Base-by-base conservation (phyloP, 495 filamentous ascomycete genomes). In the Mytilinidion resinicola region DNA sequence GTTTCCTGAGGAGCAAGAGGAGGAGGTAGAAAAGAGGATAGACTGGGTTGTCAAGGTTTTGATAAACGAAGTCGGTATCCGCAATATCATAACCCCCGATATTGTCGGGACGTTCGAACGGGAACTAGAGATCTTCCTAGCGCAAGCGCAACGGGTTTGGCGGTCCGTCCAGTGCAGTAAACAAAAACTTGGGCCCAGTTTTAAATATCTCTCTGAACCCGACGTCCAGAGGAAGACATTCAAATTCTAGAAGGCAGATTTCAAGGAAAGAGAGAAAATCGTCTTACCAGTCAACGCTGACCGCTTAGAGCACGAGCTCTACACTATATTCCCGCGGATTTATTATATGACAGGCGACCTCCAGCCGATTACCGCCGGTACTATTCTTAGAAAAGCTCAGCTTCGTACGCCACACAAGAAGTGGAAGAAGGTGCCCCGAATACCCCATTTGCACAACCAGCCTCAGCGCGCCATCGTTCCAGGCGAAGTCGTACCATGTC, bases 1-100 rank as follows among this genome's bases (percentile, higher is more conserved):
- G 53, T 56, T 56, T 20, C 53, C 53, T 7, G 53, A 56, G 42
- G 53, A 56, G 30, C 53, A 56, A 47, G 39, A 12, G 2, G 42
- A 56, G 39, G 9, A 9, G 12, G 10, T 4, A 8, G 39, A 14
- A 4, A 35, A 47, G 30, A 36, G 39, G 38, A 47, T 21, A 7
- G 38, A 56, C 10, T 11, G 3, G 42, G 42, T 56, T 47, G 36
- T 56, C 42, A 42, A 47, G n/a, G 39, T 33, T 17, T 20, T 56
- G n/a, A n/a, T n/a, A n/a, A n/a, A n/a, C 5, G 10, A 34, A 19
- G 9, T 9, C 39, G 39, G 48, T 47, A 30, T n/a, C 41, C 37
- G 10, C 9, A 30, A 48, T 56, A 47, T 56, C 15, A 38, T 56
- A 4, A 9, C 53, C n/a, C 39, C 15, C n/a, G 53, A 15, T 11